These are phyloP conservation scores for Vitis rupestris DNA, from an alignment of 164 flowering plant genomes.

Conservation along the genomic window DNA sequence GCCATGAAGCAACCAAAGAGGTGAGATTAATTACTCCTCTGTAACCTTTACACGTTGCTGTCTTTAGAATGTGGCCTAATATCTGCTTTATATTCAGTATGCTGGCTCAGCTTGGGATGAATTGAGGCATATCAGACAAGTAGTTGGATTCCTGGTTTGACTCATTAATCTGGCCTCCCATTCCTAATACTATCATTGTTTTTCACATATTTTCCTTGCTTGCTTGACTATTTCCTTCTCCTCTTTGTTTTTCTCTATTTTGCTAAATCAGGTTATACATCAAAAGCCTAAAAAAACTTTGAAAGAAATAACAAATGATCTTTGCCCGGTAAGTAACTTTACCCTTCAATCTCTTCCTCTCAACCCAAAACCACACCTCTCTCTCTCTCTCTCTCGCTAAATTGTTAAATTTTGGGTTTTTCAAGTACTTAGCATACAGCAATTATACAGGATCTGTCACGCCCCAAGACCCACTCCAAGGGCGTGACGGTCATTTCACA, in stretches of 20 bases:
- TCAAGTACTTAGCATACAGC: slow-evolving; percentile 81
- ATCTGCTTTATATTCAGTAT: too few relatives aligned
- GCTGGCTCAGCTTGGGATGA: too few relatives aligned
- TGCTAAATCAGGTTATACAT: slow-evolving; percentile 58
- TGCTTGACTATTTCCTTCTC: neutral
- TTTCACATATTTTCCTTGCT: neutral
- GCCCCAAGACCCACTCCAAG: too few relatives aligned
- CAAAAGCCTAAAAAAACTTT: slow-evolving; percentile 82
- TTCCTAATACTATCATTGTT: neutral
- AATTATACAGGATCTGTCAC: slow-evolving; percentile 75
- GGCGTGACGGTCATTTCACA: too few relatives aligned
- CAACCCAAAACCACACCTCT: neutral
- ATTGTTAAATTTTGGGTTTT: slow-evolving; percentile 4
- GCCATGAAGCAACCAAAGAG: too few relatives aligned
- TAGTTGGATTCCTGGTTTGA: too few relatives aligned
- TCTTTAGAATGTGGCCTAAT: too few relatives aligned
- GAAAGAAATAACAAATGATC: slow-evolving; percentile 68
- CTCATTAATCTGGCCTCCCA: too few relatives aligned
- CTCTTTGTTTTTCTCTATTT: slow-evolving; percentile 3
- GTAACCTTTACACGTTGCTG: too few relatives aligned
- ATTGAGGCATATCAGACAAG: too few relatives aligned
- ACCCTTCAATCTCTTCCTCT: neutral
- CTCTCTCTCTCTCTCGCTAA: neutral
- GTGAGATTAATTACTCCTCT: too few relatives aligned
- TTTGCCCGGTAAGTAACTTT: slow-evolving; percentile 63